A percentile compares a stretch with the other conserved stretches of the same genome.
These are phyloP conservation scores for Collybiopsis luxurians DNA, from an alignment of 768 basidiomycete genomes.

Conservation along the genomic window DNA sequence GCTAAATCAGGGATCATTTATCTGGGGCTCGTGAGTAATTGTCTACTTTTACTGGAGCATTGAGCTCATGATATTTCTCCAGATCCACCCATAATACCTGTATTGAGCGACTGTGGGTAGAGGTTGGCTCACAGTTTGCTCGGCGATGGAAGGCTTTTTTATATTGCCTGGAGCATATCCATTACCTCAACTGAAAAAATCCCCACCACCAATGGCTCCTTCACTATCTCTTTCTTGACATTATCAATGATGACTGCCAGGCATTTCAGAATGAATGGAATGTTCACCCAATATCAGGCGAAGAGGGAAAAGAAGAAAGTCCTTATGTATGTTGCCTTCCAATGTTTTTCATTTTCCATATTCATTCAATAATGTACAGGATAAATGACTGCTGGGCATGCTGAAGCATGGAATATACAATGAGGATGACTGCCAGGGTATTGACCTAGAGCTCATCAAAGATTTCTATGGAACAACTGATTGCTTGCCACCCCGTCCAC, in stretches of 20 bases:
- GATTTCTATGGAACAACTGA: neutral
- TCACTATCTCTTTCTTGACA: constrained; percentile 24
- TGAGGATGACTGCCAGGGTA: neutral
- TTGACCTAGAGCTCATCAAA: neutral
- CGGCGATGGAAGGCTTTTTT: constrained; percentile 13
- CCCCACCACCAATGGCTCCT: constrained; percentile 14
- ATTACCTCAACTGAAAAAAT: constrained; percentile 9
- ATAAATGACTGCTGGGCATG: neutral
- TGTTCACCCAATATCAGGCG: constrained; percentile 24
- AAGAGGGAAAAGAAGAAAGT: constrained; percentile 12
- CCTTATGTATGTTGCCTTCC: constrained; percentile 10
- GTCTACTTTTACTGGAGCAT: too few species aligned
- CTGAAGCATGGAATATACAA: neutral
- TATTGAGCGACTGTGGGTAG: constrained; percentile 15
- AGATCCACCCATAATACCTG: constrained; percentile 16
- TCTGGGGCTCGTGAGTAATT: constrained; percentile 20
- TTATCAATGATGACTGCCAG: constrained; percentile 25
- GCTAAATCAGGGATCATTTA: constrained; percentile 19
- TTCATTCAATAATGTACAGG: constrained; percentile 7
- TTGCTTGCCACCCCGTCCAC: neutral
- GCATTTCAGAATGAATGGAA: constrained; percentile 29
- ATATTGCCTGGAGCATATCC: constrained; percentile 10
- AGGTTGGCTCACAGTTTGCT: constrained; percentile 15
- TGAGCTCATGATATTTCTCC: too few species aligned
- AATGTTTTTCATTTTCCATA: constrained; percentile 15